Evolutionary conservation across 345 rosid genomes (phyloP), one percentile per base, ranked within the genome.

Genomic region (Heritiera littoralis): DNA sequence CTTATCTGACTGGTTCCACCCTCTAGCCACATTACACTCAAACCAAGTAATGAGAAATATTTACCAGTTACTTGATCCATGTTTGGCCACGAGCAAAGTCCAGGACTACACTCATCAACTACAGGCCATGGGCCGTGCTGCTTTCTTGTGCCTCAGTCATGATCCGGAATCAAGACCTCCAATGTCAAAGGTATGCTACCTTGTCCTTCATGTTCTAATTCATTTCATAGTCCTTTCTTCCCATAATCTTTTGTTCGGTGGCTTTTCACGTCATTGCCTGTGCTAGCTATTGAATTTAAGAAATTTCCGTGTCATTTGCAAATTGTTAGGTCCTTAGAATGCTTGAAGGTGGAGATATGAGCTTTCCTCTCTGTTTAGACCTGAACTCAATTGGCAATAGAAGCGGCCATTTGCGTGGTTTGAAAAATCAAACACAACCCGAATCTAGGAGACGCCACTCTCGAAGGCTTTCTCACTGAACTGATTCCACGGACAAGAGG

Each of bases 321-420:
- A 69, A 78, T 17, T 59, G 48, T 51, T 43, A 78, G 80, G 74
- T 69, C 45, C 76, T 91, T 64, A 74, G 87, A 81, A 85, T 91
- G 66, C 90, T 89, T 72, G 94, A 91, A 85, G 91, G 87, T 23
- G 92, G 88, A 81, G 89, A 87, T 66, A 30, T 80, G 59, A 76
- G 6, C 60, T 41, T 74, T 70, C 89, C 91, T 17, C 45, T 88
- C 52, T 80, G 83, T 54, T 80, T 87, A 77, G 92, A 89, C 82
- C 68, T 88, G 82, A 88, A 81, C 65, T 77, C 90, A 61, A 81
- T 79, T 45, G 94, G 94, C 51, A 89, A 80, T 55, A 84, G 91
- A 87, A 91, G 94, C 66, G 91, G 90, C 40, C 94, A 80, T 83
- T 79, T 90, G 80, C 76, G 72, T 15, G 92, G 87, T 54, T 65